Evolutionary conservation across 2,329 filamentous ascomycete species (phyloP), one percentile per base, ranked within the genome.

Genomic region (Fusarium sp.): DNA sequence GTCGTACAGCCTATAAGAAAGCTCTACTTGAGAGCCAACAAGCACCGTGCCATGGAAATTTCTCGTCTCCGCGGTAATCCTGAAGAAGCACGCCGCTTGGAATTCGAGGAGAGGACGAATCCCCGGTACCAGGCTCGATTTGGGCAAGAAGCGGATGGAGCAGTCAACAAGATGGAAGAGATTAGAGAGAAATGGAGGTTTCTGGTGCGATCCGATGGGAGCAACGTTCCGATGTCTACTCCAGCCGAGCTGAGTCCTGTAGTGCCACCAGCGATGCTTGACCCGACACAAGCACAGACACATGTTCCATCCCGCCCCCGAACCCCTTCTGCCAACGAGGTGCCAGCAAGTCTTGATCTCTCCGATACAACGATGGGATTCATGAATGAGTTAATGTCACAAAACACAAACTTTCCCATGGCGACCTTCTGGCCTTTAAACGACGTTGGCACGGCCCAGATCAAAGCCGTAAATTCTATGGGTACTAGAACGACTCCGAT

Each of bases 1-100:
- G 83, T 88, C 4, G 86, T 86, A 78, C 72, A 87, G 43, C 86
- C 87, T 1, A 77, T 90, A 48, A 83, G 83, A 46, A 87, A 84
- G 66, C 80, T 90, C 1, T 87, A 87, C 71, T 71, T 82, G 53
- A 85, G 85, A 65, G 86, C 87, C 1, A 81, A 80, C 40, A 83
- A 80, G 60, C 84, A 88, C 63, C 83, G 87, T 7, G 82, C 83
- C 9, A 77, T 80, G 1, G 87, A 89, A 72, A 78, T 89, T 13
- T 72, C 76, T 11, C 82, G 86, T 1, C 78, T 89, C 20, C 81
- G 80, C 22, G 78, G 78, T 2, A 79, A 88, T 39, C 83, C 82
- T 0, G 81, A 83, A 7, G 86, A 85, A 15, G 85, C 85, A 4
- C 78, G 80, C 15, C 79, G 81, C 26, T 76, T 89, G 4, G 86